Base-by-base conservation (phyloP, 2,329 filamentous ascomycete genomes). In the Mariannaea elegans region DNA sequence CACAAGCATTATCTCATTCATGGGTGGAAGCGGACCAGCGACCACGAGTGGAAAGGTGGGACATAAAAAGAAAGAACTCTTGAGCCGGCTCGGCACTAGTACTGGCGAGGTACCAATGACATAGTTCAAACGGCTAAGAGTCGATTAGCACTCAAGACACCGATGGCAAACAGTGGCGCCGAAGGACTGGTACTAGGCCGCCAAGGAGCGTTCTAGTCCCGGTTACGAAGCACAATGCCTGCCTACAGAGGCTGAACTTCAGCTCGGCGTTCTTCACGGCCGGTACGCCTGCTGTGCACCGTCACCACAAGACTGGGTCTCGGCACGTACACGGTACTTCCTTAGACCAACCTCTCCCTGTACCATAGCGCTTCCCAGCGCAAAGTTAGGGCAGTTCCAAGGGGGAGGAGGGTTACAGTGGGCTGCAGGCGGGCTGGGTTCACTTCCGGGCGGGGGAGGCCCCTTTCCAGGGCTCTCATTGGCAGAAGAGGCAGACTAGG, bases 361-460 rank as follows among this genome's bases (percentile, higher is more conserved):
- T 24, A 39, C 24, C 41, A 32, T 24, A 41, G 44, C 42, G 45
- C 16, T 45, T 27, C 52, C 8, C 44, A 46, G 41, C 24, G 44
- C 44, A 46, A 31, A 29, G 47, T 44, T 55, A 55, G 52, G 52
- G 52, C 52, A 39, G 42, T 13, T 42, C 47, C 31, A 39, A 31
- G 46, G 45, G 36, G 36, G 36, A 18, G 42, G 29, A 36, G 36
- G 55, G 53, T 56, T 56, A 21, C 53, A 50, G 53, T 45, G 45
- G 45, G 36, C 34, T 51, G 39, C 55, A 56, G 46, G 54, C 38
- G 38, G 46, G 46, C 31, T 56, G 56, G 56, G 45, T 31, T 23
- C 46, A 41, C 56, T 53, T 49, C 44, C 56, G 38, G 12, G 50
- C 31, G 16, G 50, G 50, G 45, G 44, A 19, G 16, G 54, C n/a